Percentiles rank a stretch among this genome's conserved stretches.
Evolutionary conservation across 2,329 filamentous ascomycete genomes (phyloP).

Genomic region (Verticillium longisporum): DNA sequence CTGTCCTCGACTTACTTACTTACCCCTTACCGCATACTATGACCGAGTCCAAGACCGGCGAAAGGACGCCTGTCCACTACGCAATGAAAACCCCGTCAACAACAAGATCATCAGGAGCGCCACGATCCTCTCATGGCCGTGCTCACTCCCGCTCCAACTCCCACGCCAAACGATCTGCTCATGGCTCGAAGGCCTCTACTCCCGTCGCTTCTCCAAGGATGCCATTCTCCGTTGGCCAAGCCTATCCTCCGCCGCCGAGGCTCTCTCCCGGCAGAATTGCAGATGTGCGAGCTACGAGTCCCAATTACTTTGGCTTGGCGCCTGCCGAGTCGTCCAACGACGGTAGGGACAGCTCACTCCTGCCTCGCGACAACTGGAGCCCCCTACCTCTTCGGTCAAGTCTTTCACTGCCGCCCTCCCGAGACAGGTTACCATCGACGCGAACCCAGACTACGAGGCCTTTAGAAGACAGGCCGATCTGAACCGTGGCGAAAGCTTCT

Average conservation of each 20-base stretch:
- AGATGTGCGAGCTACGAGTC: conserved; percentile 52
- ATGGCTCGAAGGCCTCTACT: conserved; percentile 36
- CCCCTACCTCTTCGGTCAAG: conserved; percentile 62
- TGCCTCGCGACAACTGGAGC: conserved; percentile 70
- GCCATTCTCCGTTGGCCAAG: conserved; percentile 48
- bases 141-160: conserved; percentile 32
- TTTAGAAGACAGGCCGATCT: conserved; percentile 69
- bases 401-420: conserved; percentile 64
- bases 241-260: conserved; percentile 37
- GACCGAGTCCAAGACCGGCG: conserved; percentile 7
- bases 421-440: conserved; percentile 62
- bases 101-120: conserved; percentile 26
- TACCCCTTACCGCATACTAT: neutral
- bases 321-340: conserved; percentile 50
- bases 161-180: conserved; percentile 15
- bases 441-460: conserved; percentile 76
- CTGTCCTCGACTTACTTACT: neutral
- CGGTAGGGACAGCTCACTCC: conserved; percentile 54
- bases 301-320: conserved; percentile 81
- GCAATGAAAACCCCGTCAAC: conserved; percentile 37
- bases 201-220: conserved; percentile 45
- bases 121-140: conserved; percentile 24
- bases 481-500: conserved; percentile 41
- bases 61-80: conserved; percentile 28
- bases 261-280: conserved; percentile 32